Evolutionary conservation across 1,284 basidiomycete genomes (phyloP).

Genomic region (Violaceomyces palustris): DNA sequence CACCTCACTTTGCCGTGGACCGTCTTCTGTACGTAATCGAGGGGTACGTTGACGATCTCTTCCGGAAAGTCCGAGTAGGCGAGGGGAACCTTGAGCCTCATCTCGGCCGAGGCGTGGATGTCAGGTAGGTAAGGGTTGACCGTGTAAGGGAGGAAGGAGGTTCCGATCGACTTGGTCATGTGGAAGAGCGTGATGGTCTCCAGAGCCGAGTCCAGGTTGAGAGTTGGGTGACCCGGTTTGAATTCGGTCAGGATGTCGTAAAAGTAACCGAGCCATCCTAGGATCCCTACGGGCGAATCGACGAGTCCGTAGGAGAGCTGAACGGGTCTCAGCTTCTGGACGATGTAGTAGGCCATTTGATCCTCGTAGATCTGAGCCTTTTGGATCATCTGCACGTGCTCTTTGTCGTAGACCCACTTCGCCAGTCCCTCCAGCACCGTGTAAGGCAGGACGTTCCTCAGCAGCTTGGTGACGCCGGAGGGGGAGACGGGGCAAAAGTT

Average conservation of each 20-base stretch:
- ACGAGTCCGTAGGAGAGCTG: constrained; percentile 30
- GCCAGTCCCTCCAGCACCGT: constrained; percentile 19
- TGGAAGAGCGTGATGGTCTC: constrained; percentile 26
- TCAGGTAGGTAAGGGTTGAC: constrained; percentile 29
- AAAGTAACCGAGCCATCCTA: constrained; percentile 37
- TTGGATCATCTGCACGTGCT: constrained; percentile 13
- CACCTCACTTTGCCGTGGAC: constrained; percentile 20
- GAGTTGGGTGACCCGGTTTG: constrained; percentile 9
- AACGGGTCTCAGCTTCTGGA: constrained; percentile 21
- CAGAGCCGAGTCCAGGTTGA: constrained; percentile 23
- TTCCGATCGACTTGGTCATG: constrained; percentile 32
- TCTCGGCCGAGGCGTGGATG: constrained; percentile 14
- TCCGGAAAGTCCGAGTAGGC: constrained; percentile 36
- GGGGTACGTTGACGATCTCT: constrained; percentile 31
- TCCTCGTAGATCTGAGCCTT: constrained; percentile 22
- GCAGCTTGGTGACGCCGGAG: constrained; percentile 19
- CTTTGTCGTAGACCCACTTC: constrained; percentile 21
- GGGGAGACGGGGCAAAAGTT: constrained; percentile 41
- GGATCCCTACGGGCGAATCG: constrained; percentile 35
- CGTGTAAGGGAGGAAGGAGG: constrained; percentile 37
- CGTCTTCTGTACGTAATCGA: constrained; percentile 25
- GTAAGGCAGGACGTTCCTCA: constrained; percentile 14
- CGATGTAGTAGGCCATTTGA: constrained; percentile 32
- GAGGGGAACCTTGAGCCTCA: constrained; percentile 21
- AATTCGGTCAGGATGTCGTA: constrained; percentile 14